Conservation (phyloP, 2,329 filamentous ascomycete genomes). For the Tolypocladium endophyticum region DNA sequence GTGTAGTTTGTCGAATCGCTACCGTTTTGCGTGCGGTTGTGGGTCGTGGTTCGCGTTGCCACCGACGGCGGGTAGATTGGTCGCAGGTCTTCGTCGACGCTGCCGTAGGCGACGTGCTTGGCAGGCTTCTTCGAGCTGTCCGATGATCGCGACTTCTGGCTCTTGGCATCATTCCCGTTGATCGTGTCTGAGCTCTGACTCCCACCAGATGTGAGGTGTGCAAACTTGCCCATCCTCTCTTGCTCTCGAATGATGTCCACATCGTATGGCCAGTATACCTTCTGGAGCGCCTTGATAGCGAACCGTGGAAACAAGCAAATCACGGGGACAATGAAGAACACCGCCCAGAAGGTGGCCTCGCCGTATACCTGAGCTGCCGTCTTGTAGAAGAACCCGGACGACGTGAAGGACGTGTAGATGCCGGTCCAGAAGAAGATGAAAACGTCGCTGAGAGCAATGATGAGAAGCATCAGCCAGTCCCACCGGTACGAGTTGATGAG, state of each 20-base stretch:
- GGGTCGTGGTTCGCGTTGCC: constrained; percentile 61
- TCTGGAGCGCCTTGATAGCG: constrained; percentile 76
- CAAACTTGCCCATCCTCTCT: constrained; percentile 71
- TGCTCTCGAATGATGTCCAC: constrained; percentile 95
- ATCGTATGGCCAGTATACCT: constrained; percentile 87
- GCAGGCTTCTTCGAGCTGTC: constrained; percentile 43
- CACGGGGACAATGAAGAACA: constrained; percentile 66
- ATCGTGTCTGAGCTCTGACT: constrained; percentile 19
- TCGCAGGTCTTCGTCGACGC: constrained; percentile 75
- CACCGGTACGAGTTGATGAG: constrained; percentile 94
- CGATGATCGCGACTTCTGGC: constrained; percentile 42
- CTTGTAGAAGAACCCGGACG: constrained; percentile 55
- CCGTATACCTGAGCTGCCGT: constrained; percentile 71
- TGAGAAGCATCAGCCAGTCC: constrained; percentile 90
- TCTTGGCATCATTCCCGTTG: constrained; percentile 25
- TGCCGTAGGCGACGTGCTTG: constrained; percentile 48
- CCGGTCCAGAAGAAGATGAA: constrained; percentile 96
- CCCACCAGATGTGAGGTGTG: constrained; percentile 43
- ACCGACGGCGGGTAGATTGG: constrained; percentile 92
- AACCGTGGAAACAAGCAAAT: constrained; percentile 84
- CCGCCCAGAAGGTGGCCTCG: constrained; percentile 77
- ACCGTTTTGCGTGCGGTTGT: constrained; percentile 79
- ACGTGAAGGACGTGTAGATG: constrained; percentile 54
- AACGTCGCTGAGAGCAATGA: constrained; percentile 71
- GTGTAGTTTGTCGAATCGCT: constrained; percentile 93